Conservation (phyloP, 2,329 filamentous ascomycete genomes). For the Pseudogymnoascus sp. region DNA sequence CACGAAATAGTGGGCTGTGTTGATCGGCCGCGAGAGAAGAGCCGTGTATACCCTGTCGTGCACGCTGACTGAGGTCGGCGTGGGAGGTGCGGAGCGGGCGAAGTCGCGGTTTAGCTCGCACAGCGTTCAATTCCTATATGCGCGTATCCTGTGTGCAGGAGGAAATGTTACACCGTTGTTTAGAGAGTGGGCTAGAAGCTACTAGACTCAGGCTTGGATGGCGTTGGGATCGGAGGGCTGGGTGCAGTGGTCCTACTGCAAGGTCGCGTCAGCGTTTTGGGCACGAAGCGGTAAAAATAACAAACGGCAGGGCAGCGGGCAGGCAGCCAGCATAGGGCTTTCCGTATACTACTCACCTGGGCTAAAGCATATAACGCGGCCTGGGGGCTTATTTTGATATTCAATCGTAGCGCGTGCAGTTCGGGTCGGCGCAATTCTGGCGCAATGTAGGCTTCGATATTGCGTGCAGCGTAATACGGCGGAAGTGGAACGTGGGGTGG, state of each 20-base stretch:
- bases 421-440: slow-evolving; percentile 2
- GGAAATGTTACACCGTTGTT: slow-evolving; percentile 12
- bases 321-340: not conserved
- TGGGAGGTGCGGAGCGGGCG: slow-evolving; percentile 5
- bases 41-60: slow-evolving; percentile 9
- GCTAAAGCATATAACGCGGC: slow-evolving; percentile 4
- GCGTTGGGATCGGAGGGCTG: slow-evolving; percentile 9
- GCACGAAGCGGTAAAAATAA: slow-evolving; percentile 6
- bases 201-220: slow-evolving; percentile 13
- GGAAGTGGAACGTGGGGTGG: slow-evolving; percentile 10
- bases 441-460: slow-evolving; percentile 4
- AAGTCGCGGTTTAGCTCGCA: slow-evolving; percentile 10
- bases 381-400: slow-evolving; percentile 9
- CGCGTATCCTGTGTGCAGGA: slow-evolving; percentile 12
- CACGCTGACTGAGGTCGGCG: slow-evolving; percentile 4
- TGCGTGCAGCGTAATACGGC: slow-evolving; percentile 7
- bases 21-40: slow-evolving; percentile 19
- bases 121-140: slow-evolving; percentile 12
- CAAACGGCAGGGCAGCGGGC: not conserved
- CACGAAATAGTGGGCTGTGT: slow-evolving; percentile 17
- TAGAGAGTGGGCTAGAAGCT: slow-evolving; percentile 11
- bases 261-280: slow-evolving; percentile 22
- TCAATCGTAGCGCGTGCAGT: slow-evolving; percentile 3
- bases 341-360: not conserved
- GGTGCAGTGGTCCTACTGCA: slow-evolving; percentile 19